These are phyloP conservation scores for Phalaenopsis hybrid DNA, from an alignment of 116 monocot species.

Conservation along the genomic window DNA sequence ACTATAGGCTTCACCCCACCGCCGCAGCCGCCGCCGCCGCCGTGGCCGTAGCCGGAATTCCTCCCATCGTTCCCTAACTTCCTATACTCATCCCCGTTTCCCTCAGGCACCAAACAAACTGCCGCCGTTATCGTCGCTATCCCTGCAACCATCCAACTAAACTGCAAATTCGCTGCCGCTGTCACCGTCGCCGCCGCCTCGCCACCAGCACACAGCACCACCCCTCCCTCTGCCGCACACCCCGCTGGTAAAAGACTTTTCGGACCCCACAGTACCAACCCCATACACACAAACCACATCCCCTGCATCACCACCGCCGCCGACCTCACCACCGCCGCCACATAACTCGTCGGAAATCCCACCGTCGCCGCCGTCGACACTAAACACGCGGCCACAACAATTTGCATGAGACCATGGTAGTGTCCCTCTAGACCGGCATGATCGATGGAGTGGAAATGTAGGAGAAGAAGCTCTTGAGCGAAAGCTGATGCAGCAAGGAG, in stretches of 20 bases:
- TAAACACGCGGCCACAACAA: constrained; percentile 24
- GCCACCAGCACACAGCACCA: constrained; percentile 15
- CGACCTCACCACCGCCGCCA: constrained; percentile 33
- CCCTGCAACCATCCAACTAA: constrained; percentile 42
- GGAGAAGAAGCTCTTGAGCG: constrained; percentile 52
- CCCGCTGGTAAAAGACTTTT: constrained; percentile 19
- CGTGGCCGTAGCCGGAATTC: background rate
- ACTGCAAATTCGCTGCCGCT: constrained; percentile 53
- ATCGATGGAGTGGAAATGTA: constrained; percentile 62
- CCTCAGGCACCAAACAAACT: constrained; percentile 15
- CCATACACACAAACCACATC: constrained; percentile 52
- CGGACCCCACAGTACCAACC: constrained; percentile 46
- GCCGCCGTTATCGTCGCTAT: constrained; percentile 16
- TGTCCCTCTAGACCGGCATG: constrained; percentile 58
- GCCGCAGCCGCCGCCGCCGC: too few species aligned
- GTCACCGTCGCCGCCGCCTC: too few species aligned
- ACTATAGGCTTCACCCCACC: background rate
- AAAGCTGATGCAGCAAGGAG: constrained; percentile 41
- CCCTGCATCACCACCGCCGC: constrained; percentile 41
- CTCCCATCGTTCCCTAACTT: background rate
- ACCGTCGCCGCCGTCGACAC: constrained; percentile 17
- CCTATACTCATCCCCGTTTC: constrained; percentile 20
- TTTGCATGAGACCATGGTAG: constrained; percentile 58
- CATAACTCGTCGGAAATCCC: constrained; percentile 23
- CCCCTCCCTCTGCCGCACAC: constrained; percentile 17